Evolutionary conservation across 208 protist genomes (phyloP).

Genomic region (Crithidia fasciculata): DNA sequence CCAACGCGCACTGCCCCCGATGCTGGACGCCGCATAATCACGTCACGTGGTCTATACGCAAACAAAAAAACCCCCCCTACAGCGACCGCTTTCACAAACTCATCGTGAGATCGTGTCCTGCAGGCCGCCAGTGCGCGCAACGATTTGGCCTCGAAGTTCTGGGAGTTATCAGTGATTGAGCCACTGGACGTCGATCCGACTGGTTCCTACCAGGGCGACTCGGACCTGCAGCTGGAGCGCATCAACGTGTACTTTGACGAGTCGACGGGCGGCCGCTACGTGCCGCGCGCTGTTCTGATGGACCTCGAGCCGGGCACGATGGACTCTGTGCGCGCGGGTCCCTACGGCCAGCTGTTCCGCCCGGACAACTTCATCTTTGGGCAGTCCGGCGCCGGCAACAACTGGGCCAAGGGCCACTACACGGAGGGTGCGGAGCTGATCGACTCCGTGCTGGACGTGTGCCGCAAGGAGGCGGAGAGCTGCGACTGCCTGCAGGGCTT

Average conservation of each 20-base stretch:
- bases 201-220: slow-evolving; percentile 90
- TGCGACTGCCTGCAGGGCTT: slow-evolving; percentile 99
- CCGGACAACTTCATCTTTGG: slow-evolving; percentile 99
- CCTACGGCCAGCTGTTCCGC: slow-evolving; percentile 93
- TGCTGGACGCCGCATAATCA: too few relatives aligned
- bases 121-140: slow-evolving; percentile 82
- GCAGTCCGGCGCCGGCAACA: slow-evolving; percentile 98
- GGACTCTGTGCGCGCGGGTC: slow-evolving; percentile 95
- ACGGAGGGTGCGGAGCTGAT: slow-evolving; percentile 98
- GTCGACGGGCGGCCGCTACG: slow-evolving; percentile 66
- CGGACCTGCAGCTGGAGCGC: slow-evolving; percentile 97
- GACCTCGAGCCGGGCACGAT: slow-evolving; percentile 96
- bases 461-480: slow-evolving; percentile 98
- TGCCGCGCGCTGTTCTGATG: slow-evolving; percentile 82
- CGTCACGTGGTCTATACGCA: too few relatives aligned
- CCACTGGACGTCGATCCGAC: slow-evolving; percentile 93
- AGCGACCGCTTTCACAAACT: not conserved
- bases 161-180: slow-evolving; percentile 82
- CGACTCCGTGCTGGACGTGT: slow-evolving; percentile 97
- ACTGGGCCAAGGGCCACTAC: slow-evolving; percentile 99
- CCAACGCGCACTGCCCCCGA: too few relatives aligned
- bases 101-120: slow-evolving; percentile 92
- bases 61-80: too few relatives aligned
- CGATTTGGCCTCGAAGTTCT: slow-evolving; percentile 86
- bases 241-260: slow-evolving; percentile 99